phyloP scores from a whole-genome alignment of 768 basidiomycete genomes.

The Baorangia bicolor region DNA sequence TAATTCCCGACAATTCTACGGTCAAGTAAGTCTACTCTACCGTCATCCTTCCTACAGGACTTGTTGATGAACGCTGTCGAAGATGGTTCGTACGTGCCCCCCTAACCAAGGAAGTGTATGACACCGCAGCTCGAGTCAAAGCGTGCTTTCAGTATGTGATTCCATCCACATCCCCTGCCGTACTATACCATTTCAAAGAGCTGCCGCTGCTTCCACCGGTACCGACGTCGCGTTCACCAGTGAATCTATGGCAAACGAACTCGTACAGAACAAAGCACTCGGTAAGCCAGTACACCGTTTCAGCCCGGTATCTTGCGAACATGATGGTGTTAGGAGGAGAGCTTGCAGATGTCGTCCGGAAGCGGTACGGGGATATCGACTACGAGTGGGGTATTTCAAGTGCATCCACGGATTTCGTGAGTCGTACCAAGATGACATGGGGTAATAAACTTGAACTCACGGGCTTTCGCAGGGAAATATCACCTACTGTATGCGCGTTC shows the following conservation, averaged over 20 bases:
- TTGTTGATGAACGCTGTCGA: background rate
- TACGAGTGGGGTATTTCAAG: slow-evolving; percentile 64
- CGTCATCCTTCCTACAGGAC: background rate
- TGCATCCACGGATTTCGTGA: slow-evolving; percentile 83
- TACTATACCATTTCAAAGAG: slow-evolving; percentile 39
- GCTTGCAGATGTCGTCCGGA: slow-evolving; percentile 58
- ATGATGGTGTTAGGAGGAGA: slow-evolving; percentile 48
- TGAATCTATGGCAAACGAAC: slow-evolving; percentile 44
- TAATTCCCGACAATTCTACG: slow-evolving; percentile 80
- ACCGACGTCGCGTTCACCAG: slow-evolving; percentile 49
- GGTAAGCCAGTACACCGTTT: slow-evolving; percentile 34
- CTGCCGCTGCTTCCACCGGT: slow-evolving; percentile 65
- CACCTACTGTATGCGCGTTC: slow-evolving; percentile 54
- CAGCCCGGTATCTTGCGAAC: background rate
- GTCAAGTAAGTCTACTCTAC: slow-evolving; percentile 48
- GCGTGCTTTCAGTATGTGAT: slow-evolving; percentile 68
- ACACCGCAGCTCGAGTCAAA: slow-evolving; percentile 55
- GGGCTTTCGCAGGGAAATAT: slow-evolving; percentile 45
- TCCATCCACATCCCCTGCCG: background rate
- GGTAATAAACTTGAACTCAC: background rate
- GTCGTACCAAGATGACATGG: slow-evolving; percentile 22
- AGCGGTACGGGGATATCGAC: slow-evolving; percentile 61
- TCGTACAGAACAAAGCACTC: slow-evolving; percentile 67
- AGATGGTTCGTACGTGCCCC: slow-evolving; percentile 78
- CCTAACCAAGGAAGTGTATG: slow-evolving; percentile 57